Conservation (phyloP, 805 yeast species). For the Pichia exigua region DNA sequence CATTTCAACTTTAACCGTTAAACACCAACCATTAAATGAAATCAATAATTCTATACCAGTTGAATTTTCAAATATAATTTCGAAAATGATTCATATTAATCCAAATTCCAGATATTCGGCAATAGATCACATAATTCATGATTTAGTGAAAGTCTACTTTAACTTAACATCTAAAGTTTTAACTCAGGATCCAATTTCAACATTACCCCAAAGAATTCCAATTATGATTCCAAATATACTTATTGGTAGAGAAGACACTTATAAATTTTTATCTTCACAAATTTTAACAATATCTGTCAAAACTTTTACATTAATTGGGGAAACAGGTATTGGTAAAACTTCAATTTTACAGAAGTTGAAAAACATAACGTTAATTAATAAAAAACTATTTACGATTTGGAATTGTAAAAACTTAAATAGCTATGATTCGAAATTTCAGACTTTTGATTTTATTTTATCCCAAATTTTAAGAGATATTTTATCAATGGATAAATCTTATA, state of each 20-base stretch:
- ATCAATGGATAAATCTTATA: conserved; percentile 28
- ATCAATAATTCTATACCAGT: conserved; percentile 26
- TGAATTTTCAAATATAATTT: conserved; percentile 31
- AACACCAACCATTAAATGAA: conserved; percentile 34
- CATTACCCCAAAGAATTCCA: neutral
- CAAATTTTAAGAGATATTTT: conserved; percentile 35
- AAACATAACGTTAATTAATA: conserved; percentile 27
- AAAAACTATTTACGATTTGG: conserved; percentile 29
- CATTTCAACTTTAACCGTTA: conserved; percentile 33
- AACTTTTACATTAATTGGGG: conserved; percentile 32
- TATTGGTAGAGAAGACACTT: conserved; percentile 25
- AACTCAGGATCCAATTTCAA: neutral
- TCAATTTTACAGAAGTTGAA: conserved; percentile 33
- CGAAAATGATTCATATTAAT: conserved; percentile 36
- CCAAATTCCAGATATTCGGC: conserved; percentile 33
- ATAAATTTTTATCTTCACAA: conserved; percentile 17
- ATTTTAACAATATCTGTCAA: conserved; percentile 18
- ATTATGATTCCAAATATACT: conserved; percentile 19
- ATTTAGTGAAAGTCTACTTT: conserved; percentile 25
- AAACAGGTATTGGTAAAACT: conserved; percentile 40
- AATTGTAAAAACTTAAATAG: conserved; percentile 21
- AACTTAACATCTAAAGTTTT: conserved; percentile 14
- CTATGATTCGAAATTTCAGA: conserved; percentile 13
- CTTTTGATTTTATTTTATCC: conserved; percentile 18
- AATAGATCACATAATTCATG: conserved; percentile 30